Evolutionary conservation across 2,329 filamentous ascomycete species (phyloP).

Genomic region (Teratosphaeria gauchensis): DNA sequence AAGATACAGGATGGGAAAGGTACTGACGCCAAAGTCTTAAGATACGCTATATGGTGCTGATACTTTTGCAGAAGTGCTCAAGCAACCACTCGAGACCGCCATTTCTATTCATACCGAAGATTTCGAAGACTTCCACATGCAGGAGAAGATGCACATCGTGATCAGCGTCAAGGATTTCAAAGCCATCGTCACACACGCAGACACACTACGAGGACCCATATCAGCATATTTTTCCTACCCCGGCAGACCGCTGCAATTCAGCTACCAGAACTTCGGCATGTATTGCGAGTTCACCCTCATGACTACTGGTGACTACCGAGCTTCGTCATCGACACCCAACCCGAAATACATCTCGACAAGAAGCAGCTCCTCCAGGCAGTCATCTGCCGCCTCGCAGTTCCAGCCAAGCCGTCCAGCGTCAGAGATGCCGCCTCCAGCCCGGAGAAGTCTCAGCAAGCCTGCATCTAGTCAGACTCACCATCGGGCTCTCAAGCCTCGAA

Average conservation of each 20-base stretch:
- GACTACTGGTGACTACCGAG: constrained; percentile 59
- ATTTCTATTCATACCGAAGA: constrained; percentile 68
- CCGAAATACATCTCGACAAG: constrained; percentile 31
- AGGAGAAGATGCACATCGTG: constrained; percentile 67
- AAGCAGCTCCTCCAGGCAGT: constrained; percentile 15
- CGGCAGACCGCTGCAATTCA: constrained; percentile 61
- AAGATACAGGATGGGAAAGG: constrained; percentile 61
- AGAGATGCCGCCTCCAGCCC: constrained; percentile 34
- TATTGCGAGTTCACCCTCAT: constrained; percentile 71
- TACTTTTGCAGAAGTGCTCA: constrained; percentile 52
- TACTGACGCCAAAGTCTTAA: constrained; percentile 15
- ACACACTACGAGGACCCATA: constrained; percentile 56
- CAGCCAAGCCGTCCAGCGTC: constrained; percentile 10
- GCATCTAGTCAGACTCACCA: constrained; percentile 21
- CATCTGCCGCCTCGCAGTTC: constrained; percentile 12
- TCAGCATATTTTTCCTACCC: constrained; percentile 62
- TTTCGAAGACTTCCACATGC: constrained; percentile 64
- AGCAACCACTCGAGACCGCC: constrained; percentile 71
- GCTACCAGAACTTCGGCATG: constrained; percentile 59
- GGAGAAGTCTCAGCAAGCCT: constrained; percentile 25
- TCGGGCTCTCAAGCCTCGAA: constrained; percentile 13
- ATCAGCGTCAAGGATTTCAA: constrained; percentile 78
- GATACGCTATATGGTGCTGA: neutral
- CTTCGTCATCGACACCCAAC: constrained; percentile 24
- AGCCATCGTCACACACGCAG: constrained; percentile 66